phyloP scores from a whole-genome alignment of 2,329 filamentous ascomycete species.

The Cladosporium sp. region DNA sequence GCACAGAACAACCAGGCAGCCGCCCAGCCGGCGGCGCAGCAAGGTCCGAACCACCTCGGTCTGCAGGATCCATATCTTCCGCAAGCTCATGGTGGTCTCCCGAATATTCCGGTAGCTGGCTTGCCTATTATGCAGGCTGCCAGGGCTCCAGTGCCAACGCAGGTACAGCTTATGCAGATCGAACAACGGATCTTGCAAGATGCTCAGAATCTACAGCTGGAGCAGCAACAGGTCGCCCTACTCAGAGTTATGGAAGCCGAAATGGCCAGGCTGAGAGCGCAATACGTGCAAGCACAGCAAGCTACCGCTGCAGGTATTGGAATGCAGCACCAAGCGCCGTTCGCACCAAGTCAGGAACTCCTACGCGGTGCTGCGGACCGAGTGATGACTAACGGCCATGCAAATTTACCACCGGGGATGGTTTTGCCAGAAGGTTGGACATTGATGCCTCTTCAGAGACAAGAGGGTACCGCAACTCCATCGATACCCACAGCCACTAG shows the following conservation, averaged over 20 bases:
- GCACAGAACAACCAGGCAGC: conserved; percentile 24
- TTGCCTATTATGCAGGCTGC: conserved; percentile 15
- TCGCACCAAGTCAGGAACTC: conserved; percentile 19
- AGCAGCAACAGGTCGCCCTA: conserved; percentile 68
- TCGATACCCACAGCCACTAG: neutral
- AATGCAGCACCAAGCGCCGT: conserved; percentile 21
- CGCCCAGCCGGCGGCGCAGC: conserved; percentile 36
- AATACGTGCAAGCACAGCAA: conserved; percentile 30
- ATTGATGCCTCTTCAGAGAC: conserved; percentile 47
- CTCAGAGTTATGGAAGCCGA: conserved; percentile 69
- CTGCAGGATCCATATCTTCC: conserved; percentile 31
- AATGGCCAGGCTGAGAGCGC: conserved; percentile 63
- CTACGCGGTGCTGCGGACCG: conserved; percentile 28
- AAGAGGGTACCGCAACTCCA: neutral
- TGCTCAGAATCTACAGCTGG: conserved; percentile 62
- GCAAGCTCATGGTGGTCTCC: conserved; percentile 23
- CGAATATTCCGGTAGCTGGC: conserved; percentile 4
- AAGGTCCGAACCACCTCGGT: conserved; percentile 39
- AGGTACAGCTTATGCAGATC: conserved; percentile 64
- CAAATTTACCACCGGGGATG: conserved; percentile 53
- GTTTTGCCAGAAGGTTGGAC: conserved; percentile 57
- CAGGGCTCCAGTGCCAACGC: conserved; percentile 46
- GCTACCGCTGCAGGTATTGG: conserved; percentile 25
- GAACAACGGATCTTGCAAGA: conserved; percentile 71
- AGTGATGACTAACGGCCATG: conserved; percentile 43